phyloP scores from a whole-genome alignment of 2,329 filamentous ascomycete genomes.

The Colletotrichum lini region DNA sequence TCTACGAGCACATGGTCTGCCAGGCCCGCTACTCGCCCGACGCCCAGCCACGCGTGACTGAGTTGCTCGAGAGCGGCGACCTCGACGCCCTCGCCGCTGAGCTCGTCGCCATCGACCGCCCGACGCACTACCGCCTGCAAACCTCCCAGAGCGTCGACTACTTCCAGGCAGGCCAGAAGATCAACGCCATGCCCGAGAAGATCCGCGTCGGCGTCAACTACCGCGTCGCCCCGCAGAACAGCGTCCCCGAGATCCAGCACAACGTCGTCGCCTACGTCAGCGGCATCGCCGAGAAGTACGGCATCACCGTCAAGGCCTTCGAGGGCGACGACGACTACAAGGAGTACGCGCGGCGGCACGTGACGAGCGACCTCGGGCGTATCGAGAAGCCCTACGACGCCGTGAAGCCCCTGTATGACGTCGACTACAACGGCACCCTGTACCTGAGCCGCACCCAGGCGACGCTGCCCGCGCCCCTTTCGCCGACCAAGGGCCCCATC shows the following conservation, averaged over 20 bases:
- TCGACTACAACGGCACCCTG: slow-evolving; percentile 36
- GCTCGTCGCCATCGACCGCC: slow-evolving; percentile 41
- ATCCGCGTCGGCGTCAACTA: slow-evolving; percentile 38
- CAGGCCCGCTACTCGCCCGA: slow-evolving; percentile 69
- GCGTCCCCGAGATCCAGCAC: slow-evolving; percentile 40
- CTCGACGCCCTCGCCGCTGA: slow-evolving; percentile 49
- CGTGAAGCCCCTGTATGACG: slow-evolving; percentile 30
- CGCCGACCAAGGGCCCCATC: slow-evolving; percentile 26
- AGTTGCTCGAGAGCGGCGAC: slow-evolving; percentile 51
- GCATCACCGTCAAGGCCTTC: slow-evolving; percentile 29
- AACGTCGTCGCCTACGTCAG: slow-evolving; percentile 27
- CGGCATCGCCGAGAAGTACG: slow-evolving; percentile 33
- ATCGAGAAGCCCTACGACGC: neutral
- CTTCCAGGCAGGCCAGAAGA: slow-evolving; percentile 40
- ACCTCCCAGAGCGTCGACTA: slow-evolving; percentile 41
- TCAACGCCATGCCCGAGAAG: slow-evolving; percentile 40
- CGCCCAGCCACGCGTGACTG: slow-evolving; percentile 57
- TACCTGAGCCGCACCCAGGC: slow-evolving; percentile 31
- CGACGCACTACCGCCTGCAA: slow-evolving; percentile 34
- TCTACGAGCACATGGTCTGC: slow-evolving; percentile 70
- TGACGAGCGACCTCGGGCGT: neutral
- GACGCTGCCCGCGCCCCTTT: slow-evolving; percentile 33
- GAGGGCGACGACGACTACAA: slow-evolving; percentile 30
- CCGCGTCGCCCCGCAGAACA: slow-evolving; percentile 40
- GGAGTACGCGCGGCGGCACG: slow-evolving; percentile 9